Evolutionary conservation across 164 flowering plant genomes (phyloP), one percentile per base, ranked within the genome.

Genomic region (Tetracentron sinense): DNA sequence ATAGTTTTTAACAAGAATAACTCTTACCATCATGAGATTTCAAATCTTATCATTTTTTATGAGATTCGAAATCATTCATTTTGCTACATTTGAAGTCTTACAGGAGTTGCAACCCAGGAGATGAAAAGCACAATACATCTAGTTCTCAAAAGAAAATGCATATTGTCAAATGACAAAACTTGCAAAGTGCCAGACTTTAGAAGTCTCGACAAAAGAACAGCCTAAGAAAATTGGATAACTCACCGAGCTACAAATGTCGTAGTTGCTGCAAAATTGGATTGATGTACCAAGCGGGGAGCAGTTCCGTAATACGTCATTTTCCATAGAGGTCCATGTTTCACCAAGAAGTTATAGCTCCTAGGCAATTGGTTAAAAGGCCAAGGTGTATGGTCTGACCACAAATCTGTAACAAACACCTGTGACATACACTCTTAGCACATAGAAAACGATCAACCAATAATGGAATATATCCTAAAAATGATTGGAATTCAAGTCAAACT

Each of bases 291-390:
- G 1, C 93, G 87, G 0, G 97, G 99, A 54, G 92, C 85, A 57
- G 82, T 70, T 64, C 81, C 99, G 66, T 94, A 91, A 63, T 89
- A 94, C 2, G 97, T 84, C 90, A 94, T 77, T 72, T 77, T 94
- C 99, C 99, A 94, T 17, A 94, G 71, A 7, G 96, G 47, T 7
- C 93, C 97, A 69, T 91, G 95, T 70, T 94, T 94, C 54, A 94
- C 97, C 79, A 94, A 81, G 74, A 94, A 94, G 69, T 81, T 91
- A 69, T 94, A 94, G 78, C 96, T 94, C 76, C 85, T 83, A 3
- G 99, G 99, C 74, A 94, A 67, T 68, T 94, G 99, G 63, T 94
- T 94, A 64, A 94, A 94, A 16, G 99, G 99, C 99, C 99, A 94
- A 8, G 99, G 99, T 1, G 99, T 94, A 63, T 94, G 99, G 29